Percentiles rank a stretch among this genome's conserved stretches.
phyloP scores from a whole-genome alignment of 2,329 filamentous ascomycete genomes.

The Alternaria sp. region DNA sequence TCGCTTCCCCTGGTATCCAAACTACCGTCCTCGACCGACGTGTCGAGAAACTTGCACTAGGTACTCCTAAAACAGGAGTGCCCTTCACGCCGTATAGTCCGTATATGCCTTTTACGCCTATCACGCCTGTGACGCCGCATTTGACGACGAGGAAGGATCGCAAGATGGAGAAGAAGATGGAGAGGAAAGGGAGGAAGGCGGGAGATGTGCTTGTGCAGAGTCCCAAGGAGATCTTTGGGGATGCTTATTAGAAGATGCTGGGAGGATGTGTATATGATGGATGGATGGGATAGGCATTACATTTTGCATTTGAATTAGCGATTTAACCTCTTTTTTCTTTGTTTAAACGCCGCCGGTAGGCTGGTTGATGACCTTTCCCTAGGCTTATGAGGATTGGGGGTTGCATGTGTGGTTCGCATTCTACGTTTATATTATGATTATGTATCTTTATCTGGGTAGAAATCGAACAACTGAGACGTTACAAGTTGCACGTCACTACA shows the following conservation, averaged over 20 bases:
- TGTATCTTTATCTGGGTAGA: background rate
- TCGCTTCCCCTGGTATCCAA: slow-evolving; percentile 47
- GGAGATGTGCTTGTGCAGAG: slow-evolving; percentile 48
- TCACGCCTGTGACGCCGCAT: slow-evolving; percentile 79
- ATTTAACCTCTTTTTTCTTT: background rate
- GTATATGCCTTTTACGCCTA: slow-evolving; percentile 80
- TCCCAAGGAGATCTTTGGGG: slow-evolving; percentile 50
- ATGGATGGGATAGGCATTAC: background rate
- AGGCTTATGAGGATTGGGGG: background rate
- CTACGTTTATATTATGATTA: background rate
- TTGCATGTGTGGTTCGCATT: background rate
- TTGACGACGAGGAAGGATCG: slow-evolving; percentile 75
- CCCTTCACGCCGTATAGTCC: slow-evolving; percentile 78
- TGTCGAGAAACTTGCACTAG: slow-evolving; percentile 38
- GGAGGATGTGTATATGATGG: slow-evolving; percentile 4
- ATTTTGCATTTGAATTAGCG: slow-evolving; percentile 1
- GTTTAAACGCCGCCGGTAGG: background rate
- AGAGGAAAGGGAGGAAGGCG: slow-evolving; percentile 59
- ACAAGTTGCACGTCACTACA: too few species aligned
- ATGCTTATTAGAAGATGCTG: slow-evolving; percentile 38
- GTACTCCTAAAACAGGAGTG: slow-evolving; percentile 64
- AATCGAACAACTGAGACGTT: background rate
- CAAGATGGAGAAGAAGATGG: slow-evolving; percentile 71
- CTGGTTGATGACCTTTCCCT: background rate
- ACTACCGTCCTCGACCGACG: slow-evolving; percentile 56